phyloP scores from a whole-genome alignment of 164 flowering plant species.

The Magnolia changhungtana region DNA sequence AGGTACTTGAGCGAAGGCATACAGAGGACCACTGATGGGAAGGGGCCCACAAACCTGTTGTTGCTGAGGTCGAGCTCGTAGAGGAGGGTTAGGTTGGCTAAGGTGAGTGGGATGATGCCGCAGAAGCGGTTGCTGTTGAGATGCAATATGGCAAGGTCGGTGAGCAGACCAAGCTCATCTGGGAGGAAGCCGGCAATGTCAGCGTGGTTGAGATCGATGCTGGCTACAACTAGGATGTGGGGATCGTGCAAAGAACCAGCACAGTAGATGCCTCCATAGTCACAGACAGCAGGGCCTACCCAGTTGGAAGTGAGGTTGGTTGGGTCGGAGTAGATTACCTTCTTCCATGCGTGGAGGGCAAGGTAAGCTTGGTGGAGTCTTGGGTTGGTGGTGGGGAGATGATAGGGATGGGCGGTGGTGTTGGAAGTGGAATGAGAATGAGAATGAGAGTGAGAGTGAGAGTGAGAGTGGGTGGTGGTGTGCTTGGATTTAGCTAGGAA shows the following conservation, averaged over 20 bases:
- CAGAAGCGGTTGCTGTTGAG: conserved; percentile 74
- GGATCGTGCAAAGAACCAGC: conserved; percentile 40
- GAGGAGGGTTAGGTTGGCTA: conserved; percentile 52
- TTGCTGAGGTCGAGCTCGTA: conserved; percentile 79
- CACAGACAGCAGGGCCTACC: conserved; percentile 68
- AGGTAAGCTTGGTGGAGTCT: conserved; percentile 57
- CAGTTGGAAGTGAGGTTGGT: conserved; percentile 60
- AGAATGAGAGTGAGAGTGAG: conserved; percentile 24
- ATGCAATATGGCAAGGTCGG: conserved; percentile 70
- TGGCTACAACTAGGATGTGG: conserved; percentile 47
- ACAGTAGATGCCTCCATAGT: conserved; percentile 57
- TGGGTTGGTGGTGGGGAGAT: conserved; percentile 24
- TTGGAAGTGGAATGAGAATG: conserved; percentile 12
- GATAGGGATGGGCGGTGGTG: conserved; percentile 14
- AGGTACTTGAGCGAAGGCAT: conserved; percentile 56
- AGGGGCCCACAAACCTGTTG: conserved; percentile 68
- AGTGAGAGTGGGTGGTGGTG: conserved; percentile 4
- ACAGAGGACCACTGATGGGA: conserved; percentile 57
- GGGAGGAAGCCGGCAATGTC: conserved; percentile 72
- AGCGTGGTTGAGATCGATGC: conserved; percentile 64
- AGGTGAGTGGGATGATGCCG: conserved; percentile 54
- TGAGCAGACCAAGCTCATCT: conserved; percentile 57
- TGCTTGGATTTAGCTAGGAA: conserved; percentile 33
- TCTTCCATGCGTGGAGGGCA: conserved; percentile 82
- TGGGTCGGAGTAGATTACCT: conserved; percentile 73